Evolutionary conservation across 768 basidiomycete species (phyloP).

Genomic region (Tylopilus felleus): DNA sequence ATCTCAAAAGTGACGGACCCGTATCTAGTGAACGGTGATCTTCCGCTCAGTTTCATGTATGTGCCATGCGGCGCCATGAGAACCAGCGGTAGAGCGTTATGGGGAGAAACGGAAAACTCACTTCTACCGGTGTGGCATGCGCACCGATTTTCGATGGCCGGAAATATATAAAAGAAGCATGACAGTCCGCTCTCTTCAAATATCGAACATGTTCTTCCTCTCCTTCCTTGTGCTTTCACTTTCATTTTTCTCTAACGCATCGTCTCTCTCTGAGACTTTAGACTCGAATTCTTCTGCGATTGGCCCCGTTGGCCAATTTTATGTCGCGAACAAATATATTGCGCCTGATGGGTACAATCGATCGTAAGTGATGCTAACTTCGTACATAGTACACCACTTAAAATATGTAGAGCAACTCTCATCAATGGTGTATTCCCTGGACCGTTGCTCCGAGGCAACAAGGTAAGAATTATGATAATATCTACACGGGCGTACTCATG

Average conservation of each 20-base stretch:
- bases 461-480: constrained; percentile 16
- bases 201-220: not conserved
- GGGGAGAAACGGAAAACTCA: no score
- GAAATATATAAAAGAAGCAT: no score
- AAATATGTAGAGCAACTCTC: not conserved
- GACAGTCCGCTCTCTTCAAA: no score
- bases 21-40: no score
- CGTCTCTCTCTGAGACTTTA: not conserved
- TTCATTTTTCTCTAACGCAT: not conserved
- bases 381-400: not conserved
- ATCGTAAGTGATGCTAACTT: not conserved
- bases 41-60: no score
- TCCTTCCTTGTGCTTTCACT: not conserved
- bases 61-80: no score
- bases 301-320: not conserved
- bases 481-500: not conserved
- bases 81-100: no score
- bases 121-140: no score
- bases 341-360: not conserved
- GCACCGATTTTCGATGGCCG: no score
- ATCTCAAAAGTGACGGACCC: no score
- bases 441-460: constrained; percentile 40
- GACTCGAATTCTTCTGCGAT: not conserved
- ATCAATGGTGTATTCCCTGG: constrained; percentile 32
- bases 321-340: not conserved